phyloP scores from a whole-genome alignment of 1,284 basidiomycete genomes.

The Boletus smithii region DNA sequence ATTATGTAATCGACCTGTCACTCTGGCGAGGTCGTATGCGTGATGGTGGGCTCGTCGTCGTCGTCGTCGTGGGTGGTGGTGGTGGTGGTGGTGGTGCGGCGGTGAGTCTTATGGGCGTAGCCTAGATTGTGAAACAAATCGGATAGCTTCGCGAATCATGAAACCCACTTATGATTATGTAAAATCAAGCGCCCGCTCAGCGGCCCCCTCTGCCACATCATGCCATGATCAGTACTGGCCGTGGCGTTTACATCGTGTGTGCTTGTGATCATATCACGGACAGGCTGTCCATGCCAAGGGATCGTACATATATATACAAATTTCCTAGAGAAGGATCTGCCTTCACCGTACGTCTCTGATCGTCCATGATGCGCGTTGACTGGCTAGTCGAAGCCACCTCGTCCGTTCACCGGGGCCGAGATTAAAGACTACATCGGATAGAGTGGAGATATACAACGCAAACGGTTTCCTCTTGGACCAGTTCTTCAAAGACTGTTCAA shows the following conservation, averaged over 20 bases:
- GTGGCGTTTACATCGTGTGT: too few species aligned
- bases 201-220: too few species aligned
- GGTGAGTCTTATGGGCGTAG: too few species aligned
- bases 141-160: too few species aligned
- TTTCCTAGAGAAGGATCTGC: conserved; percentile 24
- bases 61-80: background rate
- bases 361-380: conserved; percentile 40
- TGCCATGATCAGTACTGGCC: too few species aligned
- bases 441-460: conserved; percentile 25
- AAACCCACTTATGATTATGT: too few species aligned
- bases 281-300: conserved; percentile 40
- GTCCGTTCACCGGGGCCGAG: conserved; percentile 33
- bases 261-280: too few species aligned
- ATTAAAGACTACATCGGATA: conserved; percentile 29
- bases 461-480: conserved; percentile 18
- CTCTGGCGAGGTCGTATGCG: too few species aligned
- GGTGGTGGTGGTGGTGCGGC: too few species aligned
- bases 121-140: too few species aligned
- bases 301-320: conserved; percentile 32
- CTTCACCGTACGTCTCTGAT: conserved; percentile 37
- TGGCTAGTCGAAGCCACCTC: conserved; percentile 16
- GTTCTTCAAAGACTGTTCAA: too few species aligned
- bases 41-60: background rate
- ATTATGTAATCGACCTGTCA: conserved; percentile 15
- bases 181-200: too few species aligned